These are phyloP conservation scores for Teunomyces funiuensis DNA, from an alignment of 805 yeast genomes.

Conservation along the genomic window DNA sequence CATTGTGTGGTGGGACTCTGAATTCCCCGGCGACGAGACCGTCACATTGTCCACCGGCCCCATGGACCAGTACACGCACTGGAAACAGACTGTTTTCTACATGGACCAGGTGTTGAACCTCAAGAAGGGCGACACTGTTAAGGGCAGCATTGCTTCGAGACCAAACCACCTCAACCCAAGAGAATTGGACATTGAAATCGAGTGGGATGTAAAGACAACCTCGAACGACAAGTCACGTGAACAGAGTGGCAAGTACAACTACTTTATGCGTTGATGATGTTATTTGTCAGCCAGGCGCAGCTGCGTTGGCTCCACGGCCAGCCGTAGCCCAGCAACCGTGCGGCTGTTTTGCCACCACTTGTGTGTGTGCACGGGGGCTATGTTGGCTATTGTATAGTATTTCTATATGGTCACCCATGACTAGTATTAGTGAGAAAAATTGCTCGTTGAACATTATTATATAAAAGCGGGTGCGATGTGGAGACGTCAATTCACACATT, in stretches of 20 bases:
- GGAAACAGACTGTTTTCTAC: constrained; percentile 98
- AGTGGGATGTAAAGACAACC: constrained; percentile 50
- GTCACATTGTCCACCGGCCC: constrained; percentile 92
- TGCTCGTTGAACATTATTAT: neutral
- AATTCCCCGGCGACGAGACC: constrained; percentile 69
- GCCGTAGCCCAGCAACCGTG: too few species aligned
- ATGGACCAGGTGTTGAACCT: constrained; percentile 76
- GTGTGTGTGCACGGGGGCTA: neutral
- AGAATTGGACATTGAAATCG: constrained; percentile 80
- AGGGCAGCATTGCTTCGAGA: constrained; percentile 68
- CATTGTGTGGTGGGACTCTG: constrained; percentile 93
- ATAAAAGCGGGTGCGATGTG: neutral
- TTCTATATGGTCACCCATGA: neutral
- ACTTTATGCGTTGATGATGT: constrained; percentile 71
- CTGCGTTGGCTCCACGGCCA: too few species aligned
- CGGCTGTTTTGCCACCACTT: neutral
- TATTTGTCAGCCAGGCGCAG: too few species aligned
- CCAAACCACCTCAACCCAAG: constrained; percentile 83
- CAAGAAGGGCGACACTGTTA: constrained; percentile 71
- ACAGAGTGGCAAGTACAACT: constrained; percentile 59
- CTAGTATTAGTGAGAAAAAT: neutral
- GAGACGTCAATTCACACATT: neutral
- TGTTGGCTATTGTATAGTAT: neutral
- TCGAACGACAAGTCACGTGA: constrained; percentile 51
- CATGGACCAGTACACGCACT: constrained; percentile 89